Evolutionary conservation across 2,329 filamentous ascomycete genomes (phyloP), one percentile per base, ranked within the genome.

Genomic region (Penicillium capsulatum): DNA sequence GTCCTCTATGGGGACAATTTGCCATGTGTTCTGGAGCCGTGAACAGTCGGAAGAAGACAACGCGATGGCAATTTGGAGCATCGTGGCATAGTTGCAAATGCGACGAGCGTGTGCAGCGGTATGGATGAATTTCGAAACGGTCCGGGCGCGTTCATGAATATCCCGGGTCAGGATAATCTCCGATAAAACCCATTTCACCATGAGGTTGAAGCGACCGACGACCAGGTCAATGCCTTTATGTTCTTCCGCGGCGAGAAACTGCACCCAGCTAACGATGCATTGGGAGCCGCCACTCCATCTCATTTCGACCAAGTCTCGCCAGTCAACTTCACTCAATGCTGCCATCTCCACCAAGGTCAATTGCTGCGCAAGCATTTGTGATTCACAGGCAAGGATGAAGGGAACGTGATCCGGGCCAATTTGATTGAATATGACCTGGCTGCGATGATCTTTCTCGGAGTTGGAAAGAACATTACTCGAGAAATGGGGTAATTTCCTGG

Each of bases 331-430:
- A 44, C 79, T 78, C 17, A 83, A 60, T 1, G 79, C 80, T 36
- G 80, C 79, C 59, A 81, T 80, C 53, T 83, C 80, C 30, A 83
- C 73, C 44, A 83, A 66, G 2, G 79, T 83, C 42, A 83, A 71
- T 54, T 83, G 80, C 54, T 82, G 73, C 2, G 80, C 79, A 36
- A 83, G 68, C 3, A 73, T 57, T 42, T 77, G 72, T 2, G 79
- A 79, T 51, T 80, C 76, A 42, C 76, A 80, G 1, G 77, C 75
- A n/a, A 83, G 67, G 17, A 83, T 65, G 52, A 83, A 83, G 0
- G 80, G 79, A 15, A 81, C 62, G 57, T 83, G 80, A 7, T 67
- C 58, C 17, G 59, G 42, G 28, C 53, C 38, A 32, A 43, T 24
- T 11, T 34, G 44, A 34, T 36, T 45, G 17, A 40, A 24, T 8